Conservation (phyloP, 495 filamentous ascomycete genomes). For the Lentithecium fluviatile region DNA sequence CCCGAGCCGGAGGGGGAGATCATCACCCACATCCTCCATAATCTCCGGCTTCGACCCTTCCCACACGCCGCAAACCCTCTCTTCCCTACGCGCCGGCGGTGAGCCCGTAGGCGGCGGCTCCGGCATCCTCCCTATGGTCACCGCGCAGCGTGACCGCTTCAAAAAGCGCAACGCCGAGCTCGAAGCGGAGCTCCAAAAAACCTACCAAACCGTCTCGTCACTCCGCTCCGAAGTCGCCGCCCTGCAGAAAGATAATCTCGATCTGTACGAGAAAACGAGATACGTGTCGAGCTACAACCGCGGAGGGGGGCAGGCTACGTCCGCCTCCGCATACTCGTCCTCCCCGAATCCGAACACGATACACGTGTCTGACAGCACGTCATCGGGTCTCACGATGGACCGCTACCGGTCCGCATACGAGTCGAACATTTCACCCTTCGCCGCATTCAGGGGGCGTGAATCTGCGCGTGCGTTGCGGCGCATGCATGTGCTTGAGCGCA, state of each 20-base stretch:
- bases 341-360: slow-evolving; percentile 74
- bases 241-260: slow-evolving; percentile 93
- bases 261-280: slow-evolving; percentile 95
- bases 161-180: slow-evolving; percentile 92
- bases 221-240: slow-evolving; percentile 88
- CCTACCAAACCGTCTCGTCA: slow-evolving; percentile 76
- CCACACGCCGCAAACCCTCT: slow-evolving; percentile 50
- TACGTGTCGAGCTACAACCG: slow-evolving; percentile 92
- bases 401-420: slow-evolving; percentile 93
- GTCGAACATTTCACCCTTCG: slow-evolving; percentile 90
- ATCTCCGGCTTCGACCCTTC: slow-evolving; percentile 90
- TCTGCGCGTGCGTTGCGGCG: slow-evolving; percentile 88
- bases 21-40: slow-evolving; percentile 95
- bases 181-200: slow-evolving; percentile 83
- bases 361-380: slow-evolving; percentile 58
- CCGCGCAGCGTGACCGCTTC: slow-evolving; percentile 95
- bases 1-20: slow-evolving; percentile 50
- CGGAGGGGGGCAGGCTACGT: slow-evolving; percentile 46
- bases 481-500: slow-evolving; percentile 86
- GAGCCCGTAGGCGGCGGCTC: slow-evolving; percentile 79
- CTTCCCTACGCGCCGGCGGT: slow-evolving; percentile 61
- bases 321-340: slow-evolving; percentile 66
- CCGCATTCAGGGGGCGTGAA: slow-evolving; percentile 89
- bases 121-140: slow-evolving; percentile 96
- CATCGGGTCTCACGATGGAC: slow-evolving; percentile 69